phyloP scores from a whole-genome alignment of 2,329 filamentous ascomycete genomes.

The Neoascochyta sp. region DNA sequence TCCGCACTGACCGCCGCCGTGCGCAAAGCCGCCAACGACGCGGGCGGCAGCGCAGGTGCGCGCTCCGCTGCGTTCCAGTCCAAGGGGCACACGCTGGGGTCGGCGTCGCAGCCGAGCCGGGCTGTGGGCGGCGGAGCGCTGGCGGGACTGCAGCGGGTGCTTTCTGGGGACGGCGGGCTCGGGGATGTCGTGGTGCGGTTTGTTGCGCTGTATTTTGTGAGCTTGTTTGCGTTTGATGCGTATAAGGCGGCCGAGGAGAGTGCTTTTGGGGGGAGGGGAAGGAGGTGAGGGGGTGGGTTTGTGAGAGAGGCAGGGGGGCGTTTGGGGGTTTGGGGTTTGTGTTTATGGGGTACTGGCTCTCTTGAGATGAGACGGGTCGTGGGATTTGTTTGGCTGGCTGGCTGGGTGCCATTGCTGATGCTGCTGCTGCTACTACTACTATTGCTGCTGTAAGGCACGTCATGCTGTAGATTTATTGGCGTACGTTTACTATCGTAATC shows the following conservation, averaged over 20 bases:
- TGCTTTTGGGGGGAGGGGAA: too few species aligned
- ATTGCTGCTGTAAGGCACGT: too few species aligned
- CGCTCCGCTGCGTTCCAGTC: constrained; percentile 38
- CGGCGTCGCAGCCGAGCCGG: constrained; percentile 21
- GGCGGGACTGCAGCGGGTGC: constrained; percentile 22
- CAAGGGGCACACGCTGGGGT: constrained; percentile 44
- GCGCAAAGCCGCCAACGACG: constrained; percentile 43
- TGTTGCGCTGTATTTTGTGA: constrained; percentile 46
- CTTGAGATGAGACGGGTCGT: too few species aligned
- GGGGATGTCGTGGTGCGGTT: constrained; percentile 44
- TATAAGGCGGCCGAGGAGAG: constrained; percentile 44
- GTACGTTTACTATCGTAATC: too few species aligned
- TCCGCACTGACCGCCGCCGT: constrained; percentile 47
- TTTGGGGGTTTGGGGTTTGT: too few species aligned
- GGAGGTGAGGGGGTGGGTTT: too few species aligned
- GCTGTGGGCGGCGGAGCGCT: constrained; percentile 23
- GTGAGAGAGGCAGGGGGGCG: too few species aligned
- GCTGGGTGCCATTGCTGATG: too few species aligned
- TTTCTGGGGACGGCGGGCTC: constrained; percentile 34
- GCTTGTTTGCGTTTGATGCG: constrained; percentile 45
- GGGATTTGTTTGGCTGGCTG: too few species aligned
- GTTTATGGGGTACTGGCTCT: too few species aligned
- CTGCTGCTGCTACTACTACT: too few species aligned
- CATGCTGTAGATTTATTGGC: too few species aligned
- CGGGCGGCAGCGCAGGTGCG: constrained; percentile 36